phyloP scores from a whole-genome alignment of 176 grass and related monocot genomes.

The Aegilops tauschii region DNA sequence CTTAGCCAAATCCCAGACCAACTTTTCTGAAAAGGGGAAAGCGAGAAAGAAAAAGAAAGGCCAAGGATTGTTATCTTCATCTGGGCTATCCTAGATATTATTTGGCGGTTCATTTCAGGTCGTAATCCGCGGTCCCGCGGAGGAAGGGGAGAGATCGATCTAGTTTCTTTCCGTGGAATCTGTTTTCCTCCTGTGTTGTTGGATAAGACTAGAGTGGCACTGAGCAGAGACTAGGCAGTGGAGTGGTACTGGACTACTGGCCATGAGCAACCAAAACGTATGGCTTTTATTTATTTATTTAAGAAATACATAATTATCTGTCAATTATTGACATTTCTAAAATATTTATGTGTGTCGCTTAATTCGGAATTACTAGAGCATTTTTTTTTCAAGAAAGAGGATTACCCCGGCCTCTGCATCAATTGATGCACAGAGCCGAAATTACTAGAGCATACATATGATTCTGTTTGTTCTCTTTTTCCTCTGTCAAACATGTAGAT shows the following conservation, averaged over 20 bases:
- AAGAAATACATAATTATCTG: not conserved
- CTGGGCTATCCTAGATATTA: not conserved
- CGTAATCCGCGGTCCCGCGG: not conserved
- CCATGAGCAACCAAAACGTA: not conserved
- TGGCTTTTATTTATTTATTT: not conserved
- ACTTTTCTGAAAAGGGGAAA: conserved; percentile 31
- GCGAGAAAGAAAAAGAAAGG: conserved; percentile 21
- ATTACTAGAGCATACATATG: not conserved
- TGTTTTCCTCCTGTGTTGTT: not conserved
- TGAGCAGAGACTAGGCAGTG: not conserved
- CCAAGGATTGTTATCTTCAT: conserved; percentile 23
- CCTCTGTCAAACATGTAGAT: not conserved
- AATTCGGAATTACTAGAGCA: not conserved
- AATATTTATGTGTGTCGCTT: not conserved
- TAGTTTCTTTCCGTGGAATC: conserved; percentile 32
- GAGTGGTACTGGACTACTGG: not conserved
- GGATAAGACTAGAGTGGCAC: conserved; percentile 40
- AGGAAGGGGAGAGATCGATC: conserved; percentile 13
- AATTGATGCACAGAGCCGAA: no score
- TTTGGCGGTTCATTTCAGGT: conserved; percentile 20
- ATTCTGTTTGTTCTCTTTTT: not conserved
- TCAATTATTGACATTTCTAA: not conserved
- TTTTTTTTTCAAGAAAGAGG: not conserved
- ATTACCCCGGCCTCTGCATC: no score
- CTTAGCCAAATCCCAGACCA: conserved; percentile 24